Evolutionary conservation across 179 eudicot species (phyloP).

Genomic region (Pouteria campechiana): DNA sequence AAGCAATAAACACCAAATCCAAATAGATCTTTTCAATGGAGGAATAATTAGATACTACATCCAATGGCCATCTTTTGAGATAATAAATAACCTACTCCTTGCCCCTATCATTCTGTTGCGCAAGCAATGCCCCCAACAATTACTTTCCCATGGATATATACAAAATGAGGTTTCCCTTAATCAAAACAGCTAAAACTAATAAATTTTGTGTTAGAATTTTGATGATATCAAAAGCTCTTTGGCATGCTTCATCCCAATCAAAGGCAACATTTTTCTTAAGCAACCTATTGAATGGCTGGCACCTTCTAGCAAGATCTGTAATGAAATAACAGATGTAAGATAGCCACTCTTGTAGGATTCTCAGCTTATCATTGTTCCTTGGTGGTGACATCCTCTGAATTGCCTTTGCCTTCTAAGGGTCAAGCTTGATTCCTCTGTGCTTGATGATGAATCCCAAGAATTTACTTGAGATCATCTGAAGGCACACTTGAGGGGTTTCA

Average conservation of each 20-base stretch:
- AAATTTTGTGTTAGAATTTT: not conserved
- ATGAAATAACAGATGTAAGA: constrained; percentile 4
- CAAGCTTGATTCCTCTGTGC: constrained; percentile 6
- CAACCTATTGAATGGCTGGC: not conserved
- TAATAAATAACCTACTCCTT: not conserved
- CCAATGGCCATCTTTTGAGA: too few relatives aligned
- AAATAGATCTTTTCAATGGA: not conserved
- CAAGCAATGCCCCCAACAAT: not conserved
- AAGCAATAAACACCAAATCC: not conserved
- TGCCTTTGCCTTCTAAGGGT: not conserved
- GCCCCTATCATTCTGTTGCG: not conserved
- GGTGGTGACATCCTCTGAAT: not conserved
- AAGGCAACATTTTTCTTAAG: constrained; percentile 4
- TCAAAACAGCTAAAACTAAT: not conserved
- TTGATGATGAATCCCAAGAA: constrained; percentile 5
- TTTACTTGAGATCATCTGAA: constrained; percentile 5
- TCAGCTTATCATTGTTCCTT: not conserved
- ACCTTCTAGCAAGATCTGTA: not conserved
- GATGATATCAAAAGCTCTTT: not conserved
- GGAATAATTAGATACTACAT: not conserved
- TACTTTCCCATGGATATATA: too few relatives aligned
- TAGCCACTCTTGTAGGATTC: constrained; percentile 2
- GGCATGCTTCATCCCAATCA: constrained; percentile 1
- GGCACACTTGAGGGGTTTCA: constrained; percentile 5
- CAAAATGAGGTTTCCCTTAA: not conserved